These are phyloP conservation scores for Mallotus repandus DNA, from an alignment of 441 rosid species.

Conservation along the genomic window DNA sequence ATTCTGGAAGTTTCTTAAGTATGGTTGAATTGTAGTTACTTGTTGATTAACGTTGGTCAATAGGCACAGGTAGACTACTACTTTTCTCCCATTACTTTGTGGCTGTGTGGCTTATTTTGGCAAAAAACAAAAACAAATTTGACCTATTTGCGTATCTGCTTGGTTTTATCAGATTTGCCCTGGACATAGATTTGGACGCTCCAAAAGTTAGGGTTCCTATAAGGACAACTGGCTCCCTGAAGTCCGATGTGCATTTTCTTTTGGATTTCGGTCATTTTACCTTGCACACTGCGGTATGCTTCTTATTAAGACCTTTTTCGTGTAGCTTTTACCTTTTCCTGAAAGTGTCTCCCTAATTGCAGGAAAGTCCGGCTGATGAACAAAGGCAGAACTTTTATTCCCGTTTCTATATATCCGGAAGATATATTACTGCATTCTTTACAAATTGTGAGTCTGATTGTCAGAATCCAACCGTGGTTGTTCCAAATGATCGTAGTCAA, in stretches of 20 bases:
- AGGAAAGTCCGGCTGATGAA: conserved; percentile 78
- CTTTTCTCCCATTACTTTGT: background rate
- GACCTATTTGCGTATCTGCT: conserved; percentile 20
- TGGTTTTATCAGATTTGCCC: conserved; percentile 77
- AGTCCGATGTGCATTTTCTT: conserved; percentile 77
- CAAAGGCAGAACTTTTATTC: conserved; percentile 84
- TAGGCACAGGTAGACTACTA: background rate
- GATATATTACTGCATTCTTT: conserved; percentile 96
- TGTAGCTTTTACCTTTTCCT: conserved; percentile 26
- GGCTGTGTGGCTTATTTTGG: background rate
- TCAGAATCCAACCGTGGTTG: conserved; percentile 40
- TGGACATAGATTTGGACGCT: conserved; percentile 98
- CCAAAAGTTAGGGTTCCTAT: conserved; percentile 96
- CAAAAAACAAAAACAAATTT: background rate
- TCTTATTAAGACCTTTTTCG: conserved; percentile 24
- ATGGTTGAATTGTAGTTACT: background rate
- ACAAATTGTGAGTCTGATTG: conserved; percentile 62
- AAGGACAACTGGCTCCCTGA: conserved; percentile 57
- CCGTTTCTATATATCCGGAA: conserved; percentile 89
- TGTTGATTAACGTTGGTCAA: background rate
- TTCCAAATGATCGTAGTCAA: conserved; percentile 43
- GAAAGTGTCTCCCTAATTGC: conserved; percentile 33
- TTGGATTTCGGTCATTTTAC: conserved; percentile 99
- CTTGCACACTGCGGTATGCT: conserved; percentile 73
- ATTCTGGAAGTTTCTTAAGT: background rate